Percentiles rank a stretch among this genome's conserved stretches.
Evolutionary conservation across 176 grass and related monocot genomes (phyloP).

Genomic region (Avena eriantha): DNA sequence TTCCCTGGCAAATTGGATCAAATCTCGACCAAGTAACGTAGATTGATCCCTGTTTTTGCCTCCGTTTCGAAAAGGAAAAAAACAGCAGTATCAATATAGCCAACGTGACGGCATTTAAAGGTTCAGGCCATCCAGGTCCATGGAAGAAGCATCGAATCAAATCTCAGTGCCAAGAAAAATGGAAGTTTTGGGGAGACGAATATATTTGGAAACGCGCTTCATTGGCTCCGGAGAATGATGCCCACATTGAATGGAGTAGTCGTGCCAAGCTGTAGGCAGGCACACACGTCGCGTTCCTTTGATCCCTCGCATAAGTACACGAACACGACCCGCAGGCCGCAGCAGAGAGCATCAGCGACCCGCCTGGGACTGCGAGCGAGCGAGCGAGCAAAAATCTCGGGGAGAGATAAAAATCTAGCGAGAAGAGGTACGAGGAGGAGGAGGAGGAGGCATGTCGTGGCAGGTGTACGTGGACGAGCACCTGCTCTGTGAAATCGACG

Average conservation of each 20-base stretch:
- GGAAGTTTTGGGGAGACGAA: background rate
- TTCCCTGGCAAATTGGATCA: no score
- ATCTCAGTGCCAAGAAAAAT: background rate
- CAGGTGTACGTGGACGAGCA: slow-evolving; percentile 67
- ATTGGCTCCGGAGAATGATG: background rate
- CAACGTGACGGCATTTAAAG: background rate
- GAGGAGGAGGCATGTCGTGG: slow-evolving; percentile 46
- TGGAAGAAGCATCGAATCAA: slow-evolving; percentile 20
- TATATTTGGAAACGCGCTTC: background rate
- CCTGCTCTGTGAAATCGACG: slow-evolving; percentile 59
- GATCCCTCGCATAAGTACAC: background rate
- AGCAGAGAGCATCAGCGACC: background rate
- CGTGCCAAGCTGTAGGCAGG: background rate
- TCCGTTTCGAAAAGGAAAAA: background rate
- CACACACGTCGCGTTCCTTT: background rate
- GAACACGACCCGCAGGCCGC: background rate
- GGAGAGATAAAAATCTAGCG: background rate
- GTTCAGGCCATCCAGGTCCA: background rate
- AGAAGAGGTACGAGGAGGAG: background rate
- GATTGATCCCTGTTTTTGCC: no score
- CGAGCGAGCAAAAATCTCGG: slow-evolving; percentile 3
- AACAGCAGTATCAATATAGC: background rate
- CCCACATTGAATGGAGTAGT: background rate
- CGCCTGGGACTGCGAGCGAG: background rate
- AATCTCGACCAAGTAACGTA: no score